These are phyloP conservation scores for Mycena epipterygia DNA, from an alignment of 768 basidiomycete species.

Conservation along the genomic window DNA sequence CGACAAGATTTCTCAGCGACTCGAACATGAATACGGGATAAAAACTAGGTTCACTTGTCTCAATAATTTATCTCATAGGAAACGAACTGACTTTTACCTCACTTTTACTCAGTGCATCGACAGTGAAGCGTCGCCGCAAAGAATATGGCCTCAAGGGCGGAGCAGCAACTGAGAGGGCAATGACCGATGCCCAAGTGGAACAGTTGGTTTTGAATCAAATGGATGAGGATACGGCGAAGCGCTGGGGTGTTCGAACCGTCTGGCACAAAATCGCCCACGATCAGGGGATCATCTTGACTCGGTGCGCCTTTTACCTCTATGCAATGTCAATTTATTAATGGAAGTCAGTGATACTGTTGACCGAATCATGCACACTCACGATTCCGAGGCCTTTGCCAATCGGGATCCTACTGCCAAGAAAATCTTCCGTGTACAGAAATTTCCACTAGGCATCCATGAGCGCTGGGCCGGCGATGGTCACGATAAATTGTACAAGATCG, in stretches of 20 bases:
- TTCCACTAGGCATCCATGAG: constrained; percentile 50
- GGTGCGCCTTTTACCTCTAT: not conserved
- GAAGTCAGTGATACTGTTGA: constrained; percentile 32
- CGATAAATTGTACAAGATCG: constrained; percentile 55
- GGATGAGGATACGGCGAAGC: constrained; percentile 32
- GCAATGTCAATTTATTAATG: not conserved
- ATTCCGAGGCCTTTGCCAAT: constrained; percentile 42
- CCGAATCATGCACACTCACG: constrained; percentile 47
- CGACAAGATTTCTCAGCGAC: constrained; percentile 28
- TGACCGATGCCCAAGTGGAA: constrained; percentile 13
- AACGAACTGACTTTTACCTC: not conserved
- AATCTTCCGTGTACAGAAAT: constrained; percentile 41
- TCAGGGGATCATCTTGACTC: constrained; percentile 19
- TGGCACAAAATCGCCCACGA: constrained; percentile 31
- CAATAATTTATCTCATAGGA: not conserved
- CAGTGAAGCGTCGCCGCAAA: constrained; percentile 34
- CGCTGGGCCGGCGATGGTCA: constrained; percentile 56
- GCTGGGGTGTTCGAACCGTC: constrained; percentile 31
- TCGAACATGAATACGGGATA: constrained; percentile 35
- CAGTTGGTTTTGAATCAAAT: constrained; percentile 35
- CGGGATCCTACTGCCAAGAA: constrained; percentile 47
- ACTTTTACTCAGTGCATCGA: constrained; percentile 30
- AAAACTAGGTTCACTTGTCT: constrained; percentile 16
- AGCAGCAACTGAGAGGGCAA: constrained; percentile 13
- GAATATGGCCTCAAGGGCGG: constrained; percentile 27